Conservation (phyloP, 345 rosid species). For the Citrus glauca region DNA sequence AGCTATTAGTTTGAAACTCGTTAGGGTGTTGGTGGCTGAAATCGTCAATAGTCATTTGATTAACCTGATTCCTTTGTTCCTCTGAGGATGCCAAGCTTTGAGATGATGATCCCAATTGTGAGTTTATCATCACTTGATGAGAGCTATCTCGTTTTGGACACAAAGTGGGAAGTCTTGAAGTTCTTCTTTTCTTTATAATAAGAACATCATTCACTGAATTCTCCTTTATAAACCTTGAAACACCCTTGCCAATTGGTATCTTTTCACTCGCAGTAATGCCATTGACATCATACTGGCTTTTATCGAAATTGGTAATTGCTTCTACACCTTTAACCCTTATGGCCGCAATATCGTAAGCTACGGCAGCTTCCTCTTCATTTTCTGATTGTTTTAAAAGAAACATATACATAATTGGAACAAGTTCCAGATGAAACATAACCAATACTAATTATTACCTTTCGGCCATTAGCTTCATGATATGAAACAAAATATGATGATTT, state of each 20-base stretch:
- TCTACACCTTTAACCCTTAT: slow-evolving; percentile 19
- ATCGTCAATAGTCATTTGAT: background rate
- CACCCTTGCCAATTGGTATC: slow-evolving; percentile 25
- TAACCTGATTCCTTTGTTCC: background rate
- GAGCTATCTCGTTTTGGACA: background rate
- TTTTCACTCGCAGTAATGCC: slow-evolving; percentile 1
- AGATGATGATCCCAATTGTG: too few species aligned
- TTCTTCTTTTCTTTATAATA: background rate
- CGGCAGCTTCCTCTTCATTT: slow-evolving; percentile 35
- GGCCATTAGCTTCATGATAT: too few species aligned
- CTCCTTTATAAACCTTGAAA: slow-evolving; percentile 16
- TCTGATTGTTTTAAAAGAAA: slow-evolving; percentile 3
- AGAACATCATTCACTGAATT: background rate
- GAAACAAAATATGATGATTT: background rate
- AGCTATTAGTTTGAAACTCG: too few species aligned
- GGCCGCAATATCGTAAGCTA: slow-evolving; percentile 31
- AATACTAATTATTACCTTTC: too few species aligned
- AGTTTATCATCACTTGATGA: too few species aligned
- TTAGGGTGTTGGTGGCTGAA: background rate
- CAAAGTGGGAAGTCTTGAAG: background rate
- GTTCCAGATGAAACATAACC: too few species aligned
- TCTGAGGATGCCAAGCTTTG: background rate
- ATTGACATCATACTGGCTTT: slow-evolving; percentile 14
- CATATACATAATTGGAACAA: background rate
- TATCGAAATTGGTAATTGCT: slow-evolving; percentile 26